phyloP scores from a whole-genome alignment of 2,329 filamentous ascomycete species.

The Fragosphaeria purpurea region DNA sequence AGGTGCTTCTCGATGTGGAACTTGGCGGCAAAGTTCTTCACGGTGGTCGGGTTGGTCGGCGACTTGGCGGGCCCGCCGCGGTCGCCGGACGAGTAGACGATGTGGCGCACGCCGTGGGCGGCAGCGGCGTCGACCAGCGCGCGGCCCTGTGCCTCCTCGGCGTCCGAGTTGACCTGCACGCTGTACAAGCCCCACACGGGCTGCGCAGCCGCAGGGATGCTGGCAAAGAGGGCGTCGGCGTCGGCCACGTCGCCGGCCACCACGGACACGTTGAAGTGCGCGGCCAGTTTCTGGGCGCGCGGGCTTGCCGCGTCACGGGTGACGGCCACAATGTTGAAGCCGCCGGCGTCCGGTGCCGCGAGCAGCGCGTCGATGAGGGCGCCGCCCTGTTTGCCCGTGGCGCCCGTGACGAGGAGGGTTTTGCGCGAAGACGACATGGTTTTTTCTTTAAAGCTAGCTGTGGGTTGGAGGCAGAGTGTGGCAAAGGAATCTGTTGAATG shows the following conservation, averaged over 20 bases:
- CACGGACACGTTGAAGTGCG: conserved; percentile 36
- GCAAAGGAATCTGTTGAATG: too few species aligned
- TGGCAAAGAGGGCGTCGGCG: conserved; percentile 35
- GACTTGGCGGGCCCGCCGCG: conserved; percentile 46
- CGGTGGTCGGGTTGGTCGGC: conserved; percentile 37
- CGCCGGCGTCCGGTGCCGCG: conserved; percentile 1
- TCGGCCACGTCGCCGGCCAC: conserved; percentile 46
- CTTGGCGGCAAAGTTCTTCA: conserved; percentile 51
- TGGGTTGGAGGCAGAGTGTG: too few species aligned
- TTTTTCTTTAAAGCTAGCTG: too few species aligned
- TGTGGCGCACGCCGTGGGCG: conserved; percentile 39
- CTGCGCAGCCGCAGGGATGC: conserved; percentile 18
- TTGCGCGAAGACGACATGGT: neutral
- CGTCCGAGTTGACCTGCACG: conserved; percentile 36
- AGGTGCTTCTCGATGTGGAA: conserved; percentile 50
- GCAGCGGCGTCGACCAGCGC: conserved; percentile 40
- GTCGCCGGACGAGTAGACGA: conserved; percentile 55
- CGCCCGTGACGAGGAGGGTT: conserved; percentile 17
- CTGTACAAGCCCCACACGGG: conserved; percentile 46
- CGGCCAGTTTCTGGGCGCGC: conserved; percentile 30
- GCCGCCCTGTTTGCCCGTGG: conserved; percentile 22
- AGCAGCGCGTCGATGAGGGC: conserved; percentile 19
- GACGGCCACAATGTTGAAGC: conserved; percentile 38
- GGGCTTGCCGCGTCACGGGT: conserved; percentile 39
- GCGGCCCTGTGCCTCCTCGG: conserved; percentile 42